Conservation (phyloP, 352 stramenopile species). For the Phytophthora citrophthora region DNA sequence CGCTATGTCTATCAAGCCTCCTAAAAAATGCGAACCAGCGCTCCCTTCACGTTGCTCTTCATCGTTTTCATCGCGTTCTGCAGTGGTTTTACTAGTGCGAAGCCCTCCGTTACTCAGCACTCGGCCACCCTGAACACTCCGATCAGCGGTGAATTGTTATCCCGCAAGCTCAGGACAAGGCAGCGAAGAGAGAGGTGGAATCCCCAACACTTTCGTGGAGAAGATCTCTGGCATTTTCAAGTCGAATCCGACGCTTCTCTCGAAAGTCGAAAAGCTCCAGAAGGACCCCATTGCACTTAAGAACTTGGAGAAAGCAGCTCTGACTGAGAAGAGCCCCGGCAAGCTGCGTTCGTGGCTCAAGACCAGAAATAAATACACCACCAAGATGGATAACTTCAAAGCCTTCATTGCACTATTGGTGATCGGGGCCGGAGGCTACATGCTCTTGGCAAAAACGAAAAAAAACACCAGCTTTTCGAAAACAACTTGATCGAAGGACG, state of each 20-base stretch:
- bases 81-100: constrained; percentile 1
- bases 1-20: constrained; percentile 4
- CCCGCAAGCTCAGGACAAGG: constrained; percentile 12
- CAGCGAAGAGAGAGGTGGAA: constrained; percentile 6
- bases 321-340: neutral
- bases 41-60: constrained; percentile 2
- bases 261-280: constrained; percentile 11
- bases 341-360: constrained; percentile 8
- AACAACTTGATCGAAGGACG: too few relatives aligned
- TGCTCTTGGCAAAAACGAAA: too few relatives aligned
- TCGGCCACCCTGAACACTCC: neutral
- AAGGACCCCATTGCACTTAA: constrained; percentile 1
- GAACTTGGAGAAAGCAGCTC: constrained; percentile 9
- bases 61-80: neutral
- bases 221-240: constrained; percentile 1
- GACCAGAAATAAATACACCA: neutral
- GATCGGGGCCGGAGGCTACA: too few relatives aligned
- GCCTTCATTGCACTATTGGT: too few relatives aligned
- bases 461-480: too few relatives aligned
- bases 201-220: neutral
- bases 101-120: neutral
- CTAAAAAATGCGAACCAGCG: constrained; percentile 5
- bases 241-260: neutral
- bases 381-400: constrained; percentile 1
- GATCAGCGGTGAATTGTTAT: neutral